Evolutionary conservation across 1,139 yeast genomes (phyloP), one percentile per base, ranked within the genome.

Genomic region (Yamadazyma sp.): DNA sequence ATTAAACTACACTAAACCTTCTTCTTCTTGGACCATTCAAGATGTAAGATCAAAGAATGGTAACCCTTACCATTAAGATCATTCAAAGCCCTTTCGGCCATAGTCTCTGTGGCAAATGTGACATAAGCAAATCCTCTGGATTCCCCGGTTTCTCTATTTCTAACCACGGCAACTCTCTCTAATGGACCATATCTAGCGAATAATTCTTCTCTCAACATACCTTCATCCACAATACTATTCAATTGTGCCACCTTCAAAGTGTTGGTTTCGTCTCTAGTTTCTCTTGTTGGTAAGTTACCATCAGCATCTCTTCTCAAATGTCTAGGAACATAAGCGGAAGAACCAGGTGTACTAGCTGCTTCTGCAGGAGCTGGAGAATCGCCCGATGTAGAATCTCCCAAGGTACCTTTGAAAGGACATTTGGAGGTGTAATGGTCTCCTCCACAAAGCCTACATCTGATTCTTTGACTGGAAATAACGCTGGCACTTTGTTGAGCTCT

Each of bases 121-220:
- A 91, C 95, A 64, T 88, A 92, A n/a, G 98, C 98, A 65, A 91
- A 83, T 54, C 99, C 99, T 71, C 92, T 85, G 42, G 96, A 87
- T 63, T 85, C 85, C 48, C 96, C 95, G 24, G 98, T 92, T 55
- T 87, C 96, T 69, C 89, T 85, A 71, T 91, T 88, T 70, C 88
- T 84, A 47, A 89, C 92, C 49, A 92, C 75, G 51, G 85, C 84
- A 51, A 87, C 87, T 69, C 96, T 83, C 54, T 79, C 81, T 53
- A 89, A 76, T 46, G 82, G 81, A 49, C 89, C 95, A 59, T 77
- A 84, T 55, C 79, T 76, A 39, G 75, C 75, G 56, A 91, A 81
- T 61, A 88, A 74, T 59, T 79, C 85, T 50, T 72, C 73, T 60
- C 92, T 82, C 55, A 92, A 69, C 72, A 83, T 86, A 50, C 81